Evolutionary conservation across 768 basidiomycete genomes (phyloP), one percentile per base, ranked within the genome.

Genomic region (Xerocomellus dryophilus): DNA sequence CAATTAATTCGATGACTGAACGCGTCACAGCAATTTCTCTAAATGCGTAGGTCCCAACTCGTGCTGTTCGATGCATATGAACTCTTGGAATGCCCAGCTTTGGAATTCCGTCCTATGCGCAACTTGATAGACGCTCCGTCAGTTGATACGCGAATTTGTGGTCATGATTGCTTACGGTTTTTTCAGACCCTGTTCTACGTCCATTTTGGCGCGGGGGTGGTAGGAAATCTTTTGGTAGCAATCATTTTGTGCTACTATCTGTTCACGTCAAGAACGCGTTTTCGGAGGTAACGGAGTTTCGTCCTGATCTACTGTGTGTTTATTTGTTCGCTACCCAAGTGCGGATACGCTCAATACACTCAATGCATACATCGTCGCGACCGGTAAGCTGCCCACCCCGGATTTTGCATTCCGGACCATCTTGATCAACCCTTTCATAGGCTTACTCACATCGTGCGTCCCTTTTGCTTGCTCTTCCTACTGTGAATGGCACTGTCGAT

Each of bases 211-310:
- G 64, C 77, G 0, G 77, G 79, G 0, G 73, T 79, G 9, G 63
- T 73, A 5, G 78, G 77, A 18, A 83, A 85, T 61, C 59, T 79
- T 5, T 74, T 77, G 41, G 76, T 85, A 23, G 79, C 83, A 8
- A 49, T 77, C 31, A 68, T 75, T 3, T 66, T 85, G 20, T 78
- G 75, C 53, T 80, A 73, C 63, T 70, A 80, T 46, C 66, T 86
- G 21, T 70, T 74, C 35, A 63, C 51, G 35, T 79, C 79, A 1
- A 73, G 74, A 54, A 83, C 79, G 0, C 82, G 82, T 0, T 78
- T 82, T 60, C 63, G 59, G 20, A 73, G 71, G 83, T 81, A 58
- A 39, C 3, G 9, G 62, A 45, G 0, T 32, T 41, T 35, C 25
- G 15, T 35, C 7, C 48, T 18, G 34, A 52, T 27, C 11, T 15